Evolutionary conservation across 2,329 filamentous ascomycete species (phyloP), one percentile per base, ranked within the genome.

Genomic region (Diaporthe helianthi): DNA sequence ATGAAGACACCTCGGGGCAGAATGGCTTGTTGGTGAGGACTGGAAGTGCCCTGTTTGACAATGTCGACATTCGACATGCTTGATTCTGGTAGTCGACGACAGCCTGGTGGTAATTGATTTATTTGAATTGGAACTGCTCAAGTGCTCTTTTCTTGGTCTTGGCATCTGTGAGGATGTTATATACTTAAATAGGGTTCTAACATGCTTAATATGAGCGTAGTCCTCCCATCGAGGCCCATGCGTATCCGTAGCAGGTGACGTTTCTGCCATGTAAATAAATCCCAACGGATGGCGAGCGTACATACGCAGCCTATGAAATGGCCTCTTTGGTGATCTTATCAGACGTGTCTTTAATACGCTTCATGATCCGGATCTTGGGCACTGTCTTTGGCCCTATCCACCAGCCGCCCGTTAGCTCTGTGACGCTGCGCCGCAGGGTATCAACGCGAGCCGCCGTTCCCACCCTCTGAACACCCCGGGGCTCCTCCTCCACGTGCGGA

Each of bases 321-420:
- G 65, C 65, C 22, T 41, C 46, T 17, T 66, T 69, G 24, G 41
- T 44, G 24, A 49, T 31, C 22, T 24, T 55, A 15, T 69, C 67
- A 10, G 63, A 47, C 33, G 29, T 55, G 44, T 71, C 71, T 46
- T 66, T 72, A 4, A 66, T n/a, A 19, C 77, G 76, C 71, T 78
- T 83, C 76, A 89, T 74, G 22, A 90, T 81, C 72, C 83, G 78
- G 52, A 90, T 83, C 64, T 82, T 80, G 7, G 87, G 86, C 71
- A 82, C 82, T 86, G 90, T 89, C 72, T 83, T 82, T 29, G 88
- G 89, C 0, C 89, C 89, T 73, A 87, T 73, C 89, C 89, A 92
- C 86, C 87, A 90, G 0, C 89, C 89, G 2, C 87, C 84, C 0
- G 87, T 89, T 6, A 79, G 70, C 31, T 71, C 71, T 70, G 84